Percentiles rank a stretch among this genome's conserved stretches.
These are phyloP conservation scores for Olyra latifolia DNA, from an alignment of 176 grass and related monocot species.

Conservation along the genomic window DNA sequence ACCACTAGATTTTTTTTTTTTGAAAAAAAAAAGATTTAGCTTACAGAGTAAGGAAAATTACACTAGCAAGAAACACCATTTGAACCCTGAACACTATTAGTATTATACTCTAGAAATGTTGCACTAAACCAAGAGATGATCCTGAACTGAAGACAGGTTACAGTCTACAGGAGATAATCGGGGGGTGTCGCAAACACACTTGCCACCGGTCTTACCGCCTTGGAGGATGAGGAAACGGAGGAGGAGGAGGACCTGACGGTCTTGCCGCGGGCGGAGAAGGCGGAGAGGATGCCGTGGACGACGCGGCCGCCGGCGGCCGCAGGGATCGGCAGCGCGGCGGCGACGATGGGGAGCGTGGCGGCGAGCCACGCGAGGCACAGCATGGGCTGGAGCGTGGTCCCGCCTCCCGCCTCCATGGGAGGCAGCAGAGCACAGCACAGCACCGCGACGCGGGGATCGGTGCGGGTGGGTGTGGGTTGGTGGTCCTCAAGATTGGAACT, in stretches of 20 bases:
- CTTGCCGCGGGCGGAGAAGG: slow-evolving; percentile 51
- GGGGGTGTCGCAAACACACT: background rate
- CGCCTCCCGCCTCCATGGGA: slow-evolving; percentile 38
- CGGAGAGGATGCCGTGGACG: slow-evolving; percentile 34
- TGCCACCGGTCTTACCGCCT: slow-evolving; percentile 35
- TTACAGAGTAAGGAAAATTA: background rate
- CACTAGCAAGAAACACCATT: background rate
- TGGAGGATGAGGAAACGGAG: slow-evolving; percentile 23
- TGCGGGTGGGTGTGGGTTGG: background rate
- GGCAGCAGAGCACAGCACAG: background rate
- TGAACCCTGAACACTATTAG: background rate
- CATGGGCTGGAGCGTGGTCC: slow-evolving; percentile 28
- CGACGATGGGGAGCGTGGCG: slow-evolving; percentile 46
- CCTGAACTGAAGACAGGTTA: background rate
- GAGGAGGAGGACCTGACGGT: slow-evolving; percentile 38
- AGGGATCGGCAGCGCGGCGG: slow-evolving; percentile 50
- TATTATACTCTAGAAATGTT: background rate
- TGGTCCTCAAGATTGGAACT: background rate
- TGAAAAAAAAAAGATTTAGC: background rate
- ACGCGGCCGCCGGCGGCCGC: slow-evolving; percentile 32
- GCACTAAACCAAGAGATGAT: background rate
- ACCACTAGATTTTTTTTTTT: background rate
- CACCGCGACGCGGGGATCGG: background rate
- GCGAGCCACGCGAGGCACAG: slow-evolving; percentile 52
- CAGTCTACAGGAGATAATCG: background rate